Evolutionary conservation across 768 basidiomycete genomes (phyloP).

Genomic region (Podaxis rugospora): DNA sequence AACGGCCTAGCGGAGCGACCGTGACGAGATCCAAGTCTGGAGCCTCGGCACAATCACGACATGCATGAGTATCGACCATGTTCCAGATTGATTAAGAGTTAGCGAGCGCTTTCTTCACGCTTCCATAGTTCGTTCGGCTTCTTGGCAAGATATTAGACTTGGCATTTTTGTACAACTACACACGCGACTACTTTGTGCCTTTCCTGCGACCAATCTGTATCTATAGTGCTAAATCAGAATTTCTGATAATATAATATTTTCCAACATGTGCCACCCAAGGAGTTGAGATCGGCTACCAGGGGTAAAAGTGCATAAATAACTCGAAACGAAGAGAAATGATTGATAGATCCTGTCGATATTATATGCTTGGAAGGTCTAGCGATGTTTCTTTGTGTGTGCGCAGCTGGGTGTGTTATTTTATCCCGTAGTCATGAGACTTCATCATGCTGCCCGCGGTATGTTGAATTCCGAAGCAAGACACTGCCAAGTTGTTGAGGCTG

Average conservation of each 20-base stretch:
- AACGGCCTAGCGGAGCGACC: conserved; percentile 1
- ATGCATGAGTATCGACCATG: background rate
- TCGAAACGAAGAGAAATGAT: background rate
- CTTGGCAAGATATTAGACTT: background rate
- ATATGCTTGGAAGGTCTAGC: background rate
- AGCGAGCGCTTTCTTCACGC: background rate
- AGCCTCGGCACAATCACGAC: conserved; percentile 4
- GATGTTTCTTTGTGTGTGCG: too few relatives aligned
- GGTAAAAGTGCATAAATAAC: background rate
- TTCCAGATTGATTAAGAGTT: background rate
- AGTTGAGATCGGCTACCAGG: background rate
- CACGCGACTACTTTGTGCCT: background rate
- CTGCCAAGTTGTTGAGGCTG: too few relatives aligned
- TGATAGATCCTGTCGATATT: background rate
- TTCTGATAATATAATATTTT: background rate
- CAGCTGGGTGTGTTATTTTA: too few relatives aligned
- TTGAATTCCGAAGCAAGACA: too few relatives aligned
- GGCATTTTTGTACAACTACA: conserved; percentile 1
- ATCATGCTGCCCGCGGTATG: too few relatives aligned
- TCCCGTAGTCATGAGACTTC: too few relatives aligned
- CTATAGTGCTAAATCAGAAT: background rate
- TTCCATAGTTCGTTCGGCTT: background rate
- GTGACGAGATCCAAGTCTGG: conserved; percentile 7
- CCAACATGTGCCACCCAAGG: background rate
- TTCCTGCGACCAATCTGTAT: background rate